Evolutionary conservation across 306 rosid genomes (phyloP), one percentile per base, ranked within the genome.

Genomic region (Castanea mollissima): DNA sequence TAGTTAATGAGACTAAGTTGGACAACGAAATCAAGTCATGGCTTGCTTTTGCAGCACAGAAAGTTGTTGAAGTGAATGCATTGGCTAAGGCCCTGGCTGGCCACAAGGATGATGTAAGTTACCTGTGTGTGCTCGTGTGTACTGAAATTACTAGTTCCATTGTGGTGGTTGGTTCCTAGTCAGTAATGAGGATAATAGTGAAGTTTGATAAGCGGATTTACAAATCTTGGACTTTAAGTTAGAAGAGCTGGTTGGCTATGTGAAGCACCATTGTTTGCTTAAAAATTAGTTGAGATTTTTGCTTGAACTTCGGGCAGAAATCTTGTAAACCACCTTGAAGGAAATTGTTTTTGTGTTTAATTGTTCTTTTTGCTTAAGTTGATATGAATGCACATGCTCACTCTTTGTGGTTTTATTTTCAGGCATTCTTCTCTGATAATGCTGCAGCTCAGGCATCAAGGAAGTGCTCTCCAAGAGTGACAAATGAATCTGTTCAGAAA

Each of bases 11-110:
- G 88, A 86, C 97, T 77, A 91, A 93, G 95, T 80, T 93, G 79
- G 98, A 93, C 76, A 71, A 83, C 12, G 98, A 93, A 88, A 90
- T 93, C 74, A 93, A 91, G 77, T 91, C 98, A 58, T 93, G 98
- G 98, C 78, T 93, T 2, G 98, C 98, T 77, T 93, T 93, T 88
- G 98, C 98, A 69, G 98, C 98, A 52, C 98, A 93, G 85, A 93
- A 93, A 59, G 54, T 93, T 87, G 81, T 88, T 77, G 98, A 93
- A 89, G 98, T 91, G 13, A 90, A 90, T 79, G 97, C 98, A 81
- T 83, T 93, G 93, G 95, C 98, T 60, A 84, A 78, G 75, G 98
- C 98, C 31, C 85, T 93, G 86, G 71, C 84, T 69, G 97, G 97
- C 77, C 76, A 85, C 1, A 93, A 90, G 95, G 91, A 93, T 67